Evolutionary conservation across 148 eudicot genomes (phyloP).

Genomic region (Dysphania ambrosioides): DNA sequence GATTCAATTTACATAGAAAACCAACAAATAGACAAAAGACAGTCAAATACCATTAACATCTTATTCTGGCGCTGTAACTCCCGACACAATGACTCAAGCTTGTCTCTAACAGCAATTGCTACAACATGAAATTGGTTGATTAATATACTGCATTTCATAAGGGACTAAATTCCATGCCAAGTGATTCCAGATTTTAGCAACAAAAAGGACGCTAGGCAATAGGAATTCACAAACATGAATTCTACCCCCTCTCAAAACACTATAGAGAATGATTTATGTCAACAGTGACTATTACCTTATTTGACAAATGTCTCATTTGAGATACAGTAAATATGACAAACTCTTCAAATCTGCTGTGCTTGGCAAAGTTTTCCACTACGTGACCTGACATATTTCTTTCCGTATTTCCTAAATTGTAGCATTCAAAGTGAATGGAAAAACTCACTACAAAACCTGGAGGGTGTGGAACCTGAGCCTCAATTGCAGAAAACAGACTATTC

Average conservation of each 20-base stretch:
- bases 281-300: neutral
- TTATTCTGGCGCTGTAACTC: slow-evolving; percentile 93
- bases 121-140: slow-evolving; percentile 35
- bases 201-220: neutral
- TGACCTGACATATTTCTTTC: neutral
- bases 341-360: neutral
- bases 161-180: neutral
- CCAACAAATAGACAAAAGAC: slow-evolving; percentile 9
- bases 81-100: slow-evolving; percentile 93
- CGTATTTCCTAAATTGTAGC: neutral
- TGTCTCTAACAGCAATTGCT: slow-evolving; percentile 84
- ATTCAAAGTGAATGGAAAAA: neutral
- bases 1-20: neutral
- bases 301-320: neutral
- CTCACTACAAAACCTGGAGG: neutral
- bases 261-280: neutral
- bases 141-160: neutral
- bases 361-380: neutral
- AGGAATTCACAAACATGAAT: neutral
- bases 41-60: slow-evolving; percentile 64
- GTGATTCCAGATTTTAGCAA: neutral
- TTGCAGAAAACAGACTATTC: neutral
- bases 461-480: neutral
- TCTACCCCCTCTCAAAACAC: neutral
- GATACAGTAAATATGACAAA: neutral